Base-by-base conservation (phyloP, 2,329 filamentous ascomycete species). In the Talaromyces sp. region DNA sequence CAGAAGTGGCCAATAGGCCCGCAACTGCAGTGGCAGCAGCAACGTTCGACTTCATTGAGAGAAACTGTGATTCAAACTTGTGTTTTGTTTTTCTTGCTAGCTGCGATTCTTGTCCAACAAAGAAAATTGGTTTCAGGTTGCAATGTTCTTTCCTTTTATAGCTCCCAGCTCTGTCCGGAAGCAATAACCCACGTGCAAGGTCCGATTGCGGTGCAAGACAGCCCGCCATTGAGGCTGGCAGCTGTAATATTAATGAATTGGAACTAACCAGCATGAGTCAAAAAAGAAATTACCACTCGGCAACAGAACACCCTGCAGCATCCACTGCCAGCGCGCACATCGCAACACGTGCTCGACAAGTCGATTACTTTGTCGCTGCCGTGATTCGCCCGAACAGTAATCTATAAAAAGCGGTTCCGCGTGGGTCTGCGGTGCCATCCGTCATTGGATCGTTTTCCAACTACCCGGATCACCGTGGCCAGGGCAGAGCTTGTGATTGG, bases 1-100 rank as follows among this genome's bases (percentile, higher is more conserved):
- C 52, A 24, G 59, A 61, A 24, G 38, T 51, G 52, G 59, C 59
- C 59, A 61, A 55, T 31, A 61, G 59, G 59, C 59, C 59, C 24
- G 51, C 51, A 55, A 55, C 51, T 21, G 58, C 35, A 19, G 58
- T 51, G 27, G 50, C 56, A 61, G 51, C 59, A 55, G 56, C 59
- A 55, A 61, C 41, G 46, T 43, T 56, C 19, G 59, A 55, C 59
- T 61, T 61, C 59, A 61, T 61, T 43, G 6, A 41, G 56, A 41
- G 10, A 35, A 52, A 4, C 8, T 1, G 11, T 11, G 10, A 8
- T 55, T 29, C n/a, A 6, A 4, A 4, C 6, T 27, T 3, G 6
- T 27, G 29, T 1, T 26, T 19, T 10, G n/a, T n/a, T 19, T 10
- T 31, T n/a, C 3, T 46, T 24, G 9, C 13, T 32, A 11, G 32